Evolutionary conservation across 805 yeast species (phyloP), one percentile per base, ranked within the genome.

Genomic region (Pichia cabralensis): DNA sequence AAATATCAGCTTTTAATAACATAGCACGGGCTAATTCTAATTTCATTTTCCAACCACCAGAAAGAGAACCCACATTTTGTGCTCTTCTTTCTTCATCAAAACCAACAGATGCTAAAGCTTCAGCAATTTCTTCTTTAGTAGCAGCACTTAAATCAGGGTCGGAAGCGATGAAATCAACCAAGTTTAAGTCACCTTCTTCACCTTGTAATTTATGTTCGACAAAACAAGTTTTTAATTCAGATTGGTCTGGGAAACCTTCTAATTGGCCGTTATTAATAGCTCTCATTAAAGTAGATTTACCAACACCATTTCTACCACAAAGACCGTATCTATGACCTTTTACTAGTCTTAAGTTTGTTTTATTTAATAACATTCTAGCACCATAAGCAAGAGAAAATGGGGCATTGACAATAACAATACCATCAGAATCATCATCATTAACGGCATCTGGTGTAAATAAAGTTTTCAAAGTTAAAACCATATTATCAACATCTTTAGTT

Each of bases 31-130:
- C 98, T 52, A 89, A 69, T 63, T 88, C 97, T 48, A 89, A 72
- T 65, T 89, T 89, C 98, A 89, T 89, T 64, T 92, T 92, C 98
- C 98, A 89, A 60, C 98, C 98, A 61, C 98, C 98, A 28, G 96
- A 84, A 40, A 89, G 67, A 2, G 96, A 83, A 26, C 96, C 96
- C 38, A 92, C 96, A 30, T 83, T 73, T 63, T 88, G 96, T 21
- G 73, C 71, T 57, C 94, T 74, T 65, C 96, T 77, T 54, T 79
- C 89, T 37, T 80, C 92, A 46, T 92, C 79, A 60, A 89, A 89
- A 3, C 97, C 97, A 58, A 89, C 97, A 33, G 74, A 74, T 30
- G 64, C 76, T 40, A 89, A 69, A 19, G 95, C 96, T 1, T 52
- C 54, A 12, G 94, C 60, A 53, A 89, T 84, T 36, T 80, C 89